A percentile compares a stretch with the other conserved stretches of the same genome.
phyloP scores from a whole-genome alignment of 257 asterid genomes.

The Solanum verrucosum region DNA sequence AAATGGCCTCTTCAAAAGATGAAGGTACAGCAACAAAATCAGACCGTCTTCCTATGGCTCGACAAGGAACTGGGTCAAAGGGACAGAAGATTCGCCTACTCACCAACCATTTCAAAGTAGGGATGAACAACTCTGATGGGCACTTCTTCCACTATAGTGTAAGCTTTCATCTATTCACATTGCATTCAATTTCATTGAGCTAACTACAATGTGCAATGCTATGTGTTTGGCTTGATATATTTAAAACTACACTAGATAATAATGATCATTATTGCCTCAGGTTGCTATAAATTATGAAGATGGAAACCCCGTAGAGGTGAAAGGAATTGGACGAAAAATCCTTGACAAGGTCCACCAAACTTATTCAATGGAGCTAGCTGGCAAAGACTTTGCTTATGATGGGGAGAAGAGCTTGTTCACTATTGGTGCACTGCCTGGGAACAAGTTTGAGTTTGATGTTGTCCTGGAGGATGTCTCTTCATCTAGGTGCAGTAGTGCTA shows the following conservation, averaged over 20 bases:
- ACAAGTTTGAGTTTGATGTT: conserved; percentile 50
- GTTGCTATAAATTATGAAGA: conserved; percentile 54
- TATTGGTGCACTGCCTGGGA: conserved; percentile 53
- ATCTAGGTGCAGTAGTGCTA: conserved; percentile 18
- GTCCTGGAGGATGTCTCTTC: conserved; percentile 36
- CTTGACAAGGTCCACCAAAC: conserved; percentile 40
- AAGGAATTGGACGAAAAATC: conserved; percentile 50
- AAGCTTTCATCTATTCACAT: neutral
- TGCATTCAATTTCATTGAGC: neutral
- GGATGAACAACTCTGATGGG: conserved; percentile 26
- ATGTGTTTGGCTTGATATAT: neutral
- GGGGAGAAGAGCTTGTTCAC: conserved; percentile 68
- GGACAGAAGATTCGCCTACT: conserved; percentile 33
- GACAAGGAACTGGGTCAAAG: conserved; percentile 23
- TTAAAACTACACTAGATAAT: neutral
- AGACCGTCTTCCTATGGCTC: conserved; percentile 40
- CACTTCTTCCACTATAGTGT: conserved; percentile 57
- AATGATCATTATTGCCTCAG: conserved; percentile 14
- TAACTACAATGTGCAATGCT: neutral
- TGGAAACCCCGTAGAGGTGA: conserved; percentile 44
- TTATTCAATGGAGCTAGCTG: conserved; percentile 27
- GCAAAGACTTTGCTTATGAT: conserved; percentile 53
- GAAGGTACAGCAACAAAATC: neutral
- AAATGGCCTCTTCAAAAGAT: neutral
- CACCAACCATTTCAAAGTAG: conserved; percentile 50